These are phyloP conservation scores for Ceratocystis papillata DNA, from an alignment of 2,329 filamentous ascomycete species.

Conservation along the genomic window DNA sequence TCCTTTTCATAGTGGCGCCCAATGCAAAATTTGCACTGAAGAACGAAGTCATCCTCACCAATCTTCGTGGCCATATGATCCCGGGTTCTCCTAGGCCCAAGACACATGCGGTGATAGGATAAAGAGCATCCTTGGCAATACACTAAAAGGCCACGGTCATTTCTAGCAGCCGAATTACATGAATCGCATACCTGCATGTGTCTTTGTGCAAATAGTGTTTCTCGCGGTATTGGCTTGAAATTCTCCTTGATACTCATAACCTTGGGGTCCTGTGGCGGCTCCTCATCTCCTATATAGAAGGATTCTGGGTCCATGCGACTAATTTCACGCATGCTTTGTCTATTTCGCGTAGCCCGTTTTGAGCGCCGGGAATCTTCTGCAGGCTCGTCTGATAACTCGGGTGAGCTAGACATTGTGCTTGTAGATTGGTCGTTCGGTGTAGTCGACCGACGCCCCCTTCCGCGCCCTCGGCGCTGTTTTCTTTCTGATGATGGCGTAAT, in stretches of 20 bases:
- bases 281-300: conserved; percentile 41
- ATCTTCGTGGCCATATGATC: conserved; percentile 91
- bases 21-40: conserved; percentile 84
- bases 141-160: conserved; percentile 58
- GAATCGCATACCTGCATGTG: conserved; percentile 64
- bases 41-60: conserved; percentile 61
- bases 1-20: conserved; percentile 60
- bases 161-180: conserved; percentile 48
- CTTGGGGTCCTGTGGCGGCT: conserved; percentile 38
- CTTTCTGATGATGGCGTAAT: conserved; percentile 25
- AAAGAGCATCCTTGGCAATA: conserved; percentile 85
- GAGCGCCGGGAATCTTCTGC: conserved; percentile 41
- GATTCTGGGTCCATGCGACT: conserved; percentile 49
- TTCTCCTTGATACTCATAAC: conserved; percentile 58
- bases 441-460: conserved; percentile 6
- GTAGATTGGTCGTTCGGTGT: conserved; percentile 20
- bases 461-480: neutral
- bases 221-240: conserved; percentile 53
- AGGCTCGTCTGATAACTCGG: conserved; percentile 38
- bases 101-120: conserved; percentile 71
- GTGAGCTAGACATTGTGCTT: conserved; percentile 23
- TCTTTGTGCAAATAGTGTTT: conserved; percentile 47
- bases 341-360: conserved; percentile 34
- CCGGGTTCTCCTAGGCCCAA: conserved; percentile 60
- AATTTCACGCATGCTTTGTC: conserved; percentile 38